Base-by-base conservation (phyloP, 192 early-diverging fungal genomes). In the Coemansia sp. region DNA sequence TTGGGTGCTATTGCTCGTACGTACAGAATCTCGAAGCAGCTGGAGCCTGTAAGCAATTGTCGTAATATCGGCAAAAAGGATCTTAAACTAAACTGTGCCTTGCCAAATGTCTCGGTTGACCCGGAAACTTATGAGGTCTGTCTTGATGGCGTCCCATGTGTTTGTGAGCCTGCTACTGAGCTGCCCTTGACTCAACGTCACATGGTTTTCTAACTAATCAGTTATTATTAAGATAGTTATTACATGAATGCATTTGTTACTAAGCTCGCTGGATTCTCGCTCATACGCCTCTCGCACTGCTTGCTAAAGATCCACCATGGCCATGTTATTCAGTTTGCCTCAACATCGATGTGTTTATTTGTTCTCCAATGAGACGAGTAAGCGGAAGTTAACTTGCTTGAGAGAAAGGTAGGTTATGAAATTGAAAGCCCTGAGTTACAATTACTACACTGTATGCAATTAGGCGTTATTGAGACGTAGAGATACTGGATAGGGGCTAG, bases 111-210 rank as follows among this genome's bases (percentile, higher is more conserved):
- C 13, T 69, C 82, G 0, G 93, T 98, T 3, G 94, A 98, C 73
- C 95, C 97, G 0, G 97, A 98, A 70, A 97, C 93, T 1, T 98
- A 97, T 78, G 85, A 86, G 39, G 95, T 97, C 10, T 87, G 71
- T 8, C 91, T 92, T 3, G 91, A 98, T 70, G 97, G 94, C 18
- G 73, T 86, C 64, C 66, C 77, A 1, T 86, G 91, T 38, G 80
- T 74, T 7, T 90, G 92, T 69, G 89, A 87, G n/a, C 93, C 96
- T 3, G 92, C 89, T 3, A 71, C 74, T 1, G 87, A 78, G 27
- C 74, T 96, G 57, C 91, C 94, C 4, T 72, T 96, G 68, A 87
- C 93, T 3, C 95, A 95, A 39, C 65, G 62, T 36, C 76, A 83
- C 39, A 57, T 78, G 47, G 40, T 78, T 13, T 78, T 83, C 62